Base-by-base conservation (phyloP, 2,329 filamentous ascomycete species). In the Aspergillus ustus region DNA sequence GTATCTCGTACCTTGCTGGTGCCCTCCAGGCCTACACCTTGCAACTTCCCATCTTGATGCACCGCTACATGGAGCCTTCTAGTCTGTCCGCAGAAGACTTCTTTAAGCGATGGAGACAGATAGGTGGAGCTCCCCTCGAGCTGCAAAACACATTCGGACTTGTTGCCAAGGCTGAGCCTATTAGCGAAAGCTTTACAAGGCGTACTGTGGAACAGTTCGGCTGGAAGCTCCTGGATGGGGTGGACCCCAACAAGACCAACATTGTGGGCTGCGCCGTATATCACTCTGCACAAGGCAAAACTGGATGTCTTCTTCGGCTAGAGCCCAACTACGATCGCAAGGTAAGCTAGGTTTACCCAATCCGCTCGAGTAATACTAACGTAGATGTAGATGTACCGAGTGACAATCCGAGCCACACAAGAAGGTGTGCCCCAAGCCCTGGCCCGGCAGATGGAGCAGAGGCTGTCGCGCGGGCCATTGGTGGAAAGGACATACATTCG, bases 101-200 rank as follows among this genome's bases (percentile, higher is more conserved):
- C 79, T 99, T 99, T 86, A 97, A 96, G 83, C 85, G 96, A 55
- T 99, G 95, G 95, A 96, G 97, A 83, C 95, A 99, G 79, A 98
- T 99, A 70, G 95, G 95, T 13, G 92, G 91, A 5, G 87, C 87
- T 1, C 89, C 93, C 1, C 87, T 96, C 31, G 96, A 99, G 77
- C 89, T 91, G 0, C 95, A 99, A 75, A 86, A 86, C 52, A 92
- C 98, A 34, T 96, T 99, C 76, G 88, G 89, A 0, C 75, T 94
- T 11, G 78, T 81, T 1, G 84, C 83, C 29, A 83, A 85, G 59
- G 83, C 82, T 17, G 82, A 86, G 61, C 88, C 89, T 65, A 86
- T 96, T 64, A 90, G 84, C 62, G 87, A 91, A 61, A 79, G 81
- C 2, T 93, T 91, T 68, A 89, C 96, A 49, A 82, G 88, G 53